Evolutionary conservation across 805 yeast genomes (phyloP), one percentile per base, ranked within the genome.

Genomic region (Tetrapisispora iriomotensis): DNA sequence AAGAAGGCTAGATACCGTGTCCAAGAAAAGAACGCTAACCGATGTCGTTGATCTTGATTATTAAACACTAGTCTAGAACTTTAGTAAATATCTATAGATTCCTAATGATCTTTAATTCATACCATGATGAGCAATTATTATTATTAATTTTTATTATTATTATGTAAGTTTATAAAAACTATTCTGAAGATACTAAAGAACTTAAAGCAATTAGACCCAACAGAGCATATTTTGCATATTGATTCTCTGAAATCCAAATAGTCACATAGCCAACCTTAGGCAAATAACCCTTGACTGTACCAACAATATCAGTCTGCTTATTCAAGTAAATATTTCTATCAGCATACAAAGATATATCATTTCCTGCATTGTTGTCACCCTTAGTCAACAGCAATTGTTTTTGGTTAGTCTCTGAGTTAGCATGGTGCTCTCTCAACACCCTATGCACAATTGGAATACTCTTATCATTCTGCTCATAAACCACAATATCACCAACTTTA

Each of bases 381-480:
- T 92, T 92, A 1, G 98, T 92, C 44, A 92, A 70, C 36, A 92
- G 61, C 36, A 79, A 66, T 61, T 88, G 96, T 55, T 77, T 64
- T 7, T 45, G 49, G 10, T 40, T 48, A 65, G 22, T 6, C 20
- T n/a, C 17, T 12, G 10, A 10, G 6, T 21, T 14, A 5, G 31
- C 19, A 18, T 48, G 52, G 56, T 92, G 97, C 49, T 85, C 90
- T 53, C 96, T 74, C 55, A 92, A 60, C 0, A 92, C 95, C 51
- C 98, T 74, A 58, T 92, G 98, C 25, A 92, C 98, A 56, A 92
- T 92, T n/a, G 98, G 98, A 30, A 92, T 88, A 15, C 75, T 67
- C 55, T 84, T 77, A 5, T 79, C 82, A 37, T 72, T 71, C 14
- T 87, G 74, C 51, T 92, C 87, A 57, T 92, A 92, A 6, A 92